Evolutionary conservation across 768 basidiomycete genomes (phyloP), one percentile per base, ranked within the genome.

Genomic region (Multifurca ochricompacta): DNA sequence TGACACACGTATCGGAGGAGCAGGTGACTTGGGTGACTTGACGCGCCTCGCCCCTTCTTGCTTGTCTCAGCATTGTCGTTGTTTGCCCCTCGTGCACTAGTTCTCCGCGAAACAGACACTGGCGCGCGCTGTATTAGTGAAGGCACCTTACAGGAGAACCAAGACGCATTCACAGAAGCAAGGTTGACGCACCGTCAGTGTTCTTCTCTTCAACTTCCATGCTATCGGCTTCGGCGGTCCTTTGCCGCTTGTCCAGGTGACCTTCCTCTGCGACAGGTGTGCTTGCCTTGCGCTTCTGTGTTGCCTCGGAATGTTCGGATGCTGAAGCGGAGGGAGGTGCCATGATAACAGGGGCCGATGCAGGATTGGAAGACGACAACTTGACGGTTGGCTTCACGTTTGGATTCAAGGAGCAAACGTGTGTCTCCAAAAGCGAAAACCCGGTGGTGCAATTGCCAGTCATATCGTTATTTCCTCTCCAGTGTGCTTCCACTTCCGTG

Each of bases 401-500:
- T 34, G 75, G 64, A 48, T 82, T 79, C 31, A 73, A 48, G 18
- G 83, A 81, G 66, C 89, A 92, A 21, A 79, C 72, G 62, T 92
- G 89, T 3, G 71, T 77, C 54, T 87, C 82, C 27, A 91, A 73
- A n/a, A 92, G 71, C 16, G 85, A 83, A 71, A 91, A 91, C 10
- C 75, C 67, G 31, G 76, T 72, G 64, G 79, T 82, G 76, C 90
- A 92, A 61, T 78, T 81, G 41, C 71, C 74, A 6, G 79, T 76
- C 54, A 85, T 69, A 32, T 74, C 71, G 64, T 81, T 58, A 23
- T 45, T 80, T 8, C 75, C 76, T 57, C 80, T 78, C 83, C 86
- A 91, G 63, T 91, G 90, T 6, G 83, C 77, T 72, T 92, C 90
- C 48, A 87, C 86, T 70, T 92, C 90, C 18, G 77, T 73, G 61